Conservation (phyloP, 106 monocot genomes). For the Dendrobium chrysotoxum region DNA sequence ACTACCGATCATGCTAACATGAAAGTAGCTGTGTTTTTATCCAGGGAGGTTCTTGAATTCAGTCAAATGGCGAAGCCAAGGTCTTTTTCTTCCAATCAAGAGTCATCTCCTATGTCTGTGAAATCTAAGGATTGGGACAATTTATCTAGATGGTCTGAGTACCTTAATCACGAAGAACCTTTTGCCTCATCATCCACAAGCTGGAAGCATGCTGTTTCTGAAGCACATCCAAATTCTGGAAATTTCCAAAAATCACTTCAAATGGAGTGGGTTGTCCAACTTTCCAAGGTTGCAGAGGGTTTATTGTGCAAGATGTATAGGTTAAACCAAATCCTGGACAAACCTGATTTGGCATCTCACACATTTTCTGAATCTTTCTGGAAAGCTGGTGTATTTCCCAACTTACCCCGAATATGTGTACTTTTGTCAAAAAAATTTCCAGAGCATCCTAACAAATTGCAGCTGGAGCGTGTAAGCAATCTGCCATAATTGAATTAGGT, state of each 20-base stretch:
- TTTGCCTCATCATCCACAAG: conserved; percentile 36
- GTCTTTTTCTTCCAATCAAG: conserved; percentile 29
- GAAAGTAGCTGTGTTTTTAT: not conserved
- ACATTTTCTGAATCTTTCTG: conserved; percentile 82
- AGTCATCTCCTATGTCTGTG: conserved; percentile 32
- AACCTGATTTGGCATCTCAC: conserved; percentile 63
- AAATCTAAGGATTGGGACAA: conserved; percentile 61
- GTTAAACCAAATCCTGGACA: conserved; percentile 53
- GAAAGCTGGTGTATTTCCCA: conserved; percentile 82
- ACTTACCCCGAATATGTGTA: conserved; percentile 68
- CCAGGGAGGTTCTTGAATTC: conserved; percentile 6
- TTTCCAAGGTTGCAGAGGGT: conserved; percentile 80
- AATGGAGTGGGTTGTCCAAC: conserved; percentile 75
- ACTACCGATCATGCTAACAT: too few relatives aligned
- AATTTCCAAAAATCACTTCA: conserved; percentile 42
- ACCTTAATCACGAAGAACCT: conserved; percentile 45
- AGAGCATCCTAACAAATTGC: conserved; percentile 89
- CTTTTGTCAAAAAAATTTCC: conserved; percentile 88
- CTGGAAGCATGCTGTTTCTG: conserved; percentile 40
- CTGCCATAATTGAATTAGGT: not conserved
- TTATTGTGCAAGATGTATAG: conserved; percentile 81
- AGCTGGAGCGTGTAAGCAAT: conserved; percentile 69
- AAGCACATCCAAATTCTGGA: conserved; percentile 27
- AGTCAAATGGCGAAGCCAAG: conserved; percentile 38
- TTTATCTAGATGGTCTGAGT: conserved; percentile 76